phyloP scores from a whole-genome alignment of 2,329 filamentous ascomycete species.

The Penicillium palitans region DNA sequence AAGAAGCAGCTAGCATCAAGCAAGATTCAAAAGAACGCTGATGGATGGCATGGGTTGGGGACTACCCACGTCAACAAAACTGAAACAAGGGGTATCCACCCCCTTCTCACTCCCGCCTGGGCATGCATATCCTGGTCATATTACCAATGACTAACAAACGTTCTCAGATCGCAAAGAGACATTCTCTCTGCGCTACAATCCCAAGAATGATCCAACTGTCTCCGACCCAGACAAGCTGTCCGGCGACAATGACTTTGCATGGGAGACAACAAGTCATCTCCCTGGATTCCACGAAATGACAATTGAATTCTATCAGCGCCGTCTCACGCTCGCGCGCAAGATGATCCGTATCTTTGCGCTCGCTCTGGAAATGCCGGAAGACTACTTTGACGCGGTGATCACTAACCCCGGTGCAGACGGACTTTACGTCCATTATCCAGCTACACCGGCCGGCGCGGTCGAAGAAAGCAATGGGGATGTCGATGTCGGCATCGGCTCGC shows the following conservation, averaged over 20 bases:
- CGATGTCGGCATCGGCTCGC: slow-evolving; percentile 50
- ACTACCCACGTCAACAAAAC: slow-evolving; percentile 34
- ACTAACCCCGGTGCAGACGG: slow-evolving; percentile 52
- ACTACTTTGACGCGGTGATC: slow-evolving; percentile 57
- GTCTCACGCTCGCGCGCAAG: slow-evolving; percentile 52
- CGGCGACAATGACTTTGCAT: slow-evolving; percentile 54
- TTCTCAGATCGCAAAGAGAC: slow-evolving; percentile 53
- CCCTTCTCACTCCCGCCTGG: slow-evolving; percentile 23
- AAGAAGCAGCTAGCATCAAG: slow-evolving; percentile 43
- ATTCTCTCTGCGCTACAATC: slow-evolving; percentile 56
- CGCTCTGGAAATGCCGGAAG: slow-evolving; percentile 54
- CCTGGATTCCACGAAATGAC: slow-evolving; percentile 32
- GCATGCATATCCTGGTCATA: neutral
- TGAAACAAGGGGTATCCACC: slow-evolving; percentile 38
- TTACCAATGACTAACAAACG: neutral
- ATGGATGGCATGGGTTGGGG: slow-evolving; percentile 47
- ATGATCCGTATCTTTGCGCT: slow-evolving; percentile 57
- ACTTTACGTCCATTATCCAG: slow-evolving; percentile 50
- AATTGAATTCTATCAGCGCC: slow-evolving; percentile 23
- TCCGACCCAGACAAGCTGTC: slow-evolving; percentile 47
- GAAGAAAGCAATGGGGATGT: slow-evolving; percentile 12
- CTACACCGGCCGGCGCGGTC: slow-evolving; percentile 34
- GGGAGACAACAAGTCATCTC: slow-evolving; percentile 52
- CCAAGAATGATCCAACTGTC: slow-evolving; percentile 52
- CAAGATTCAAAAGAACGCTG: slow-evolving; percentile 46